Evolutionary conservation across 2,329 filamentous ascomycete genomes (phyloP).

Genomic region (Aspergillus sojae): DNA sequence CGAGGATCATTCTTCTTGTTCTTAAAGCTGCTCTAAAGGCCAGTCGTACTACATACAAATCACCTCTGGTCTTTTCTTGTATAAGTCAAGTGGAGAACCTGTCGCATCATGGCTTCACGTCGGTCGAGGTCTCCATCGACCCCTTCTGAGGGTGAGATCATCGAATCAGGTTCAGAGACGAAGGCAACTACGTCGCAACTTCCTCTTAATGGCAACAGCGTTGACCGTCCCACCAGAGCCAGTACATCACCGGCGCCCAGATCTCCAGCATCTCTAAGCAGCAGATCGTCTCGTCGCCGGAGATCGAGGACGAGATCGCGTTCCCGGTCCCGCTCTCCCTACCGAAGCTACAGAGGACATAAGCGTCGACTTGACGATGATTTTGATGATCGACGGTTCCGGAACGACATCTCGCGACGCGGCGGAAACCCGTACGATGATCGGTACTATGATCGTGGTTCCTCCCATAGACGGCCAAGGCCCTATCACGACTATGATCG

Average conservation of each 20-base stretch:
- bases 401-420: conserved; percentile 36
- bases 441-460: conserved; percentile 42
- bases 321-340: conserved; percentile 46
- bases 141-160: conserved; percentile 86
- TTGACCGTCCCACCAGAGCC: conserved; percentile 91
- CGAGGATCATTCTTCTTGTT: conserved; percentile 22
- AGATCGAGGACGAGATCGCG: conserved; percentile 48
- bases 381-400: conserved; percentile 38
- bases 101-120: conserved; percentile 51
- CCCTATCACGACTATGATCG: conserved; percentile 57
- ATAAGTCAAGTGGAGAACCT: conserved; percentile 1
- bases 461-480: conserved; percentile 40
- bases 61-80: neutral
- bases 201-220: conserved; percentile 74
- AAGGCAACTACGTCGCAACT: conserved; percentile 87
- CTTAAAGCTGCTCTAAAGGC: conserved; percentile 31
- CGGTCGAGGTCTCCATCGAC: conserved; percentile 58
- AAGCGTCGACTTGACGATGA: conserved; percentile 47
- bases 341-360: conserved; percentile 42
- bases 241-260: conserved; percentile 54
- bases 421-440: conserved; percentile 44
- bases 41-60: conserved; percentile 12
- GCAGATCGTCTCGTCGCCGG: conserved; percentile 62
- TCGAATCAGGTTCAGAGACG: conserved; percentile 69
- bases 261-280: conserved; percentile 52